These are phyloP conservation scores for Chrysoporthe puriensis DNA, from an alignment of 2,329 filamentous ascomycete species.

Conservation along the genomic window DNA sequence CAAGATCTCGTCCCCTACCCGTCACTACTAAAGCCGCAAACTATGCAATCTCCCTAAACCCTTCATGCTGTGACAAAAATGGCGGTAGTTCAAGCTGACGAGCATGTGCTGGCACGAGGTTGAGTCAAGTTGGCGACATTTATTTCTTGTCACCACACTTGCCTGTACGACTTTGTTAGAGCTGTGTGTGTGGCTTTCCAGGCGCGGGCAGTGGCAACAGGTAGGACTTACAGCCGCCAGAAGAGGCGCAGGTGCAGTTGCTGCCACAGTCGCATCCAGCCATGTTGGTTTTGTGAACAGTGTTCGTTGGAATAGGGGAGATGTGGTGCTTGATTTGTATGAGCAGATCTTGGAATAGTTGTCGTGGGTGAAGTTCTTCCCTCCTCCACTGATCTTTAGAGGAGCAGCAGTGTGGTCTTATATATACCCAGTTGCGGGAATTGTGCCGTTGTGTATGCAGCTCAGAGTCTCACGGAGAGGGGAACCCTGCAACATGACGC, in stretches of 20 bases:
- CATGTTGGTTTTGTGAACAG: slow-evolving; percentile 21
- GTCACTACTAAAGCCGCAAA: background rate
- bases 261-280: slow-evolving; percentile 22
- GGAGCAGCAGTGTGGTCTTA: background rate
- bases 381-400: background rate
- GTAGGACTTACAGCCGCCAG: slow-evolving; percentile 22
- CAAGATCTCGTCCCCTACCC: slow-evolving; percentile 37
- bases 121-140: background rate
- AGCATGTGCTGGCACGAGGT: background rate
- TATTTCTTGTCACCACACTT: slow-evolving; percentile 20
- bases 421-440: slow-evolving; percentile 11
- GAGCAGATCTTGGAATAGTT: background rate
- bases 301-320: background rate
- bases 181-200: background rate
- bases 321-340: background rate
- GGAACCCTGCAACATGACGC: slow-evolving; percentile 12
- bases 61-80: background rate
- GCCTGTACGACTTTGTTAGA: slow-evolving; percentile 1
- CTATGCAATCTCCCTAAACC: background rate
- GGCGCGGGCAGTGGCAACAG: background rate
- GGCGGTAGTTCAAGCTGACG: background rate
- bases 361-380: background rate
- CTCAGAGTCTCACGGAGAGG: background rate
- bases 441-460: slow-evolving; percentile 12
- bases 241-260: slow-evolving; percentile 18